phyloP scores from a whole-genome alignment of 1,284 basidiomycete species.

The Mycosarcoma maydis region DNA sequence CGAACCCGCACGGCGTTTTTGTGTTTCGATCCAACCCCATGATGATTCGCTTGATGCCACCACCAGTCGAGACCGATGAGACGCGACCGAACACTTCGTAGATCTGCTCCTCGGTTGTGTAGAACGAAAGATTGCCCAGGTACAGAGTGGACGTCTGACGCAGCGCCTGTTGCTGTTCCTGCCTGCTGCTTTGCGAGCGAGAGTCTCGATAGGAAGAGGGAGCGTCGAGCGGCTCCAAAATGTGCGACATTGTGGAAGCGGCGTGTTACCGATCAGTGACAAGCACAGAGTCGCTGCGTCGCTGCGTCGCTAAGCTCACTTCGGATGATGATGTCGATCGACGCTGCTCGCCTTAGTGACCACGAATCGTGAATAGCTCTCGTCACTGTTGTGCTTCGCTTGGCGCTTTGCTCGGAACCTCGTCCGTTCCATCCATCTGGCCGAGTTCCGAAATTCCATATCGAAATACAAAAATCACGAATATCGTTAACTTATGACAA shows the following conservation, averaged over 20 bases:
- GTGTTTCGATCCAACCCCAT: conserved; percentile 98
- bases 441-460: too few species aligned
- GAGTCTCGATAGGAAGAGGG: conserved; percentile 80
- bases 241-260: conserved; percentile 84
- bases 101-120: conserved; percentile 99
- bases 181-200: conserved; percentile 57
- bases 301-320: too few species aligned
- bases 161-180: conserved; percentile 70
- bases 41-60: conserved; percentile 97
- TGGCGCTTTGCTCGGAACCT: too few species aligned
- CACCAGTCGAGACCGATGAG: conserved; percentile 85
- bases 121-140: conserved; percentile 72
- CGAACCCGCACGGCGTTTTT: conserved; percentile 98
- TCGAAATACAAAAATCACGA: too few species aligned
- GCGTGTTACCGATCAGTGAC: too few species aligned
- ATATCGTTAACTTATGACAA: too few species aligned
- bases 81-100: conserved; percentile 97
- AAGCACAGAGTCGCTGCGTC: too few species aligned
- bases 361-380: too few species aligned
- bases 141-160: conserved; percentile 72
- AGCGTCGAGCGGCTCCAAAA: conserved; percentile 84
- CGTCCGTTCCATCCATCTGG: too few species aligned
- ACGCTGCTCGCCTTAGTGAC: too few species aligned
- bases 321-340: too few species aligned
- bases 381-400: too few species aligned